A percentile compares a stretch with the other conserved stretches of the same genome.
phyloP scores from a whole-genome alignment of 169 alveolate species.

The Plasmodium billcollinsi region DNA sequence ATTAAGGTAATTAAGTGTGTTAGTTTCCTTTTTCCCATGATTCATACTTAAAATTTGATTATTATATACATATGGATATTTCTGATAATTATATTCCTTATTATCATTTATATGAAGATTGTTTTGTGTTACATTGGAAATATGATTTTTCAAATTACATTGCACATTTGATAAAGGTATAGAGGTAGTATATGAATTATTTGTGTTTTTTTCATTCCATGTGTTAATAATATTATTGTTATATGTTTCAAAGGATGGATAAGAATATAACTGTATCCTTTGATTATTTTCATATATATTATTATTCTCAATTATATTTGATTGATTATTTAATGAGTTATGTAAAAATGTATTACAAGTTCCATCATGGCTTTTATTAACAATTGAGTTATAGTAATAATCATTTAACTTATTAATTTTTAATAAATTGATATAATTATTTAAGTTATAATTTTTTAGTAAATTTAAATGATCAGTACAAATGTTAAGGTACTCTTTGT shows the following conservation, averaged over 20 bases:
- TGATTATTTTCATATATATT: not conserved
- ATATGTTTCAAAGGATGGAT: not conserved
- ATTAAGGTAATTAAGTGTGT: not conserved
- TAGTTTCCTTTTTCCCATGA: constrained; percentile 12
- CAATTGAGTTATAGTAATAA: not conserved
- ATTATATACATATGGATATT: not conserved
- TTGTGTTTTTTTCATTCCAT: constrained; percentile 14
- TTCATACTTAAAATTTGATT: not conserved
- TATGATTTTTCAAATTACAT: not conserved
- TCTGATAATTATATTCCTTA: constrained; percentile 18
- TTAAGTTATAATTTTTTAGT: constrained; percentile 34
- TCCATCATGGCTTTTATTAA: not conserved
- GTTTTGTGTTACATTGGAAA: constrained; percentile 6
- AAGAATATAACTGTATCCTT: not conserved
- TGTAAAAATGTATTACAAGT: not conserved
- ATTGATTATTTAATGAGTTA: too few relatives aligned
- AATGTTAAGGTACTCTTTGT: not conserved
- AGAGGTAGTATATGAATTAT: not conserved
- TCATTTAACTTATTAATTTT: constrained; percentile 23
- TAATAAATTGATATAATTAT: constrained; percentile 15
- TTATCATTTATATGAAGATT: constrained; percentile 13
- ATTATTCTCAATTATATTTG: not conserved
- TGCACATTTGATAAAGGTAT: not conserved
- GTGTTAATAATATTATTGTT: not conserved
- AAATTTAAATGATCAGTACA: not conserved